Base-by-base conservation (phyloP, 139 green algal genomes). In the Volvox reticuliferus region DNA sequence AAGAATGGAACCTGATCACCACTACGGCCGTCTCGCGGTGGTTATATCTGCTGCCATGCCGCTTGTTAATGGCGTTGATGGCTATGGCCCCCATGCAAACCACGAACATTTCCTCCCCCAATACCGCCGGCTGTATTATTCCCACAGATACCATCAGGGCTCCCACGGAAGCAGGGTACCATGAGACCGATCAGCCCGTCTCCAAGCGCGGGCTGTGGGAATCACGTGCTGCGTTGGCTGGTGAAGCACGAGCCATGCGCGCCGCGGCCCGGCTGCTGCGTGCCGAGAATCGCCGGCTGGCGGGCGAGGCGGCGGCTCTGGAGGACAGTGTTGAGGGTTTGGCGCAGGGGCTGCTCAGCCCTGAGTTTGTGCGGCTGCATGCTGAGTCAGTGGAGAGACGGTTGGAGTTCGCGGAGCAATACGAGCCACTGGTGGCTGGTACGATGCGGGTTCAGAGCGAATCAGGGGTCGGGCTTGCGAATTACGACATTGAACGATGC, bases 231-330 rank as follows among this genome's bases (percentile, higher is more conserved):
- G 44, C 71, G 3, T 50, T 89, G 69, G 85, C 85, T 6, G 85
- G 36, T 2, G 85, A 89, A 71, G n/a, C 71, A 13, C 85, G 85
- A 16, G 79, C 19, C 20, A 71, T 80, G 71, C 85, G 85, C 44
- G 24, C 71, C 71, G 71, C 50, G 44, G 71, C 85, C 12, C 69
- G 85, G 44, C n/a, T 75, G 71, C 71, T 82, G 69, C 85, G 85
- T 2, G 24, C 85, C 16, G 84, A 89, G 68, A 89, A 89, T 67
- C 68, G 84, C 17, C 69, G 84, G 33, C 32, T 81, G 37, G 69
- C 63, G 32, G 36, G 28, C n/a, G 69, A 82, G 71, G 32, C 35
- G 44, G 85, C 44, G 19, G 85, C 71, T 50, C 85, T 89, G 85
- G 32, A 44, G 3, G n/a, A 19, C 68, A 82, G 68, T 67, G 21